Evolutionary conservation across 495 filamentous ascomycete species (phyloP).

Genomic region (Podospora tetraspora): DNA sequence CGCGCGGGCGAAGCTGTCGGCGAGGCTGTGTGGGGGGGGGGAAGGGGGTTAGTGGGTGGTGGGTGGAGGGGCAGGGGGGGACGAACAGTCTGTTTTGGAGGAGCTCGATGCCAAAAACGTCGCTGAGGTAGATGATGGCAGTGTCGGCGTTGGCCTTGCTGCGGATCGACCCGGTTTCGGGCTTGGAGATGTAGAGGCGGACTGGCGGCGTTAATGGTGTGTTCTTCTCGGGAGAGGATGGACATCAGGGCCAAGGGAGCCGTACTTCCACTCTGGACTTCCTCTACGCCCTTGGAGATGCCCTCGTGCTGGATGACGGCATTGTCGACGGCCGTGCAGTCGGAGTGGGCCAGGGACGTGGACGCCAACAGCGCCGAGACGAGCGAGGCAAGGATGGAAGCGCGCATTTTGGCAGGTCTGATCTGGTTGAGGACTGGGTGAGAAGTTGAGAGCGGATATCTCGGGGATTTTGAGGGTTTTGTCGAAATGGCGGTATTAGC

Average conservation of each 20-base stretch:
- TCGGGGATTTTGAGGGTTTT: not conserved
- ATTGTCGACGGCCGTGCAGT: slow-evolving; percentile 9
- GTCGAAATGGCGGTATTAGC: not conserved
- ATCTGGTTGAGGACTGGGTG: not conserved
- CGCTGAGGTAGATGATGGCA: slow-evolving; percentile 51
- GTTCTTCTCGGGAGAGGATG: not conserved
- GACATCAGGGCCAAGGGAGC: not conserved
- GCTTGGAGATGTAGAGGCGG: slow-evolving; percentile 33
- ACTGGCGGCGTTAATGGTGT: not conserved
- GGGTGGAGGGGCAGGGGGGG: not conserved
- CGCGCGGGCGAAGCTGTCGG: slow-evolving; percentile 69
- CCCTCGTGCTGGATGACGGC: slow-evolving; percentile 5
- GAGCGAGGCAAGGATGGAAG: slow-evolving; percentile 1
- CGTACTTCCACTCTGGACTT: slow-evolving; percentile 3
- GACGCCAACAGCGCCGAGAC: slow-evolving; percentile 1
- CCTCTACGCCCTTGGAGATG: slow-evolving; percentile 4
- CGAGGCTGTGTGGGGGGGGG: slow-evolving; percentile 38
- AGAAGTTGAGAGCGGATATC: not conserved
- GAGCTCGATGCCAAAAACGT: slow-evolving; percentile 57
- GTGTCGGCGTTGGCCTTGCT: slow-evolving; percentile 40
- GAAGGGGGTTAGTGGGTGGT: not conserved
- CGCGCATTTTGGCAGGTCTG: slow-evolving; percentile 3
- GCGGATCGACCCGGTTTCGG: slow-evolving; percentile 23
- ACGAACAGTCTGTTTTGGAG: slow-evolving; percentile 58
- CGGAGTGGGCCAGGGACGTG: not conserved